Evolutionary conservation across 352 stramenopile species (phyloP).

Genomic region (Plasmopara halstedii): DNA sequence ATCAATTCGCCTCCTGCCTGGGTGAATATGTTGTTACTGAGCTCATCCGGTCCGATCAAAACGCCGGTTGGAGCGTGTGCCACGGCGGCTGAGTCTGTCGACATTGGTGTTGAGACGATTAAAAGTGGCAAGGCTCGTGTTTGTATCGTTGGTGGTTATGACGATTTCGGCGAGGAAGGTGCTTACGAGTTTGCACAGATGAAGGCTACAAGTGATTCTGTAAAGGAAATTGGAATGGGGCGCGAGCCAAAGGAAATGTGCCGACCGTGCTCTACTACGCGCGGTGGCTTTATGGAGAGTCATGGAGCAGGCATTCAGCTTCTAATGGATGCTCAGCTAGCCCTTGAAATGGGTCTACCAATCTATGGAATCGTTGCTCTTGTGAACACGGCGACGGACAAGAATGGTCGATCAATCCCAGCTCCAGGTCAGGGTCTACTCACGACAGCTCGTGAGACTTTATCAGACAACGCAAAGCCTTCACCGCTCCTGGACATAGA

Average conservation of each 20-base stretch:
- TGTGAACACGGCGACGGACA: conserved; percentile 83
- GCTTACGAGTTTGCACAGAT: conserved; percentile 86
- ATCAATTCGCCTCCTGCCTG: conserved; percentile 86
- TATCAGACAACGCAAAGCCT: conserved; percentile 9
- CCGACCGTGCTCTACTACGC: conserved; percentile 67
- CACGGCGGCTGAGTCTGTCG: conserved; percentile 80
- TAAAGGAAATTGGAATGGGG: conserved; percentile 73
- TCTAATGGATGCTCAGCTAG: conserved; percentile 82
- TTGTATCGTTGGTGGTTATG: conserved; percentile 78
- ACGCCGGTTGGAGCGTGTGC: conserved; percentile 81
- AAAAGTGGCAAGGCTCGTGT: conserved; percentile 81
- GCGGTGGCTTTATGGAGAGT: conserved; percentile 85
- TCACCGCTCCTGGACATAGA: conserved; percentile 63
- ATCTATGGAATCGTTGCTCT: conserved; percentile 83
- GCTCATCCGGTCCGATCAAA: conserved; percentile 84
- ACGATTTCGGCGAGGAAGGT: conserved; percentile 83
- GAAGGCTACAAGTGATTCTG: conserved; percentile 82
- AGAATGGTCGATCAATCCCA: conserved; percentile 78
- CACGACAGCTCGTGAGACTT: conserved; percentile 65
- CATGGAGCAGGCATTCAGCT: conserved; percentile 84
- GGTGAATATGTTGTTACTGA: conserved; percentile 87
- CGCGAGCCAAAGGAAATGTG: conserved; percentile 79
- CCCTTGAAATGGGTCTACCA: conserved; percentile 79
- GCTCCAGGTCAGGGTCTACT: conserved; percentile 82
- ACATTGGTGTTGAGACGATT: conserved; percentile 86